Evolutionary conservation across 441 rosid genomes (phyloP).

Genomic region (Adansonia grandidieri): DNA sequence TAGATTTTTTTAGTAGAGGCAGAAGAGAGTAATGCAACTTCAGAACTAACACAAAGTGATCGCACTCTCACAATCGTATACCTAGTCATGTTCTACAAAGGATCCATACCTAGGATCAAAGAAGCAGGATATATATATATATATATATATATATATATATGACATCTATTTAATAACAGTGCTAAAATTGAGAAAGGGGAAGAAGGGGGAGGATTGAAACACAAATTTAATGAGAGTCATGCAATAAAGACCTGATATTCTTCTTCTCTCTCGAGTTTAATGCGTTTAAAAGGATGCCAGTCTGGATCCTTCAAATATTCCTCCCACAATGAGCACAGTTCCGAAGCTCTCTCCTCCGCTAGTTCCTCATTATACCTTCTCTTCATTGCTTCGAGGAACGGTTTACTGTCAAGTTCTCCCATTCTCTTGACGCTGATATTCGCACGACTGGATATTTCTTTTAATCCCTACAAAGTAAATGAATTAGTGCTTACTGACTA

Average conservation of each 20-base stretch:
- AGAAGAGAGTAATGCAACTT: not conserved
- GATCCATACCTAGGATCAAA: not conserved
- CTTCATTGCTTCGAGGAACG: conserved; percentile 81
- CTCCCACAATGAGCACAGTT: conserved; percentile 87
- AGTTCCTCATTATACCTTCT: conserved; percentile 65
- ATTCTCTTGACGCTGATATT: conserved; percentile 83
- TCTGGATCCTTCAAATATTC: conserved; percentile 94
- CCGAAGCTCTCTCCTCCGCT: conserved; percentile 75
- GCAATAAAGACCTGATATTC: conserved; percentile 35
- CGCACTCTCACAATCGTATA: not conserved
- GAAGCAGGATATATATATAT: not conserved
- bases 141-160: not conserved
- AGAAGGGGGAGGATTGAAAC: not conserved
- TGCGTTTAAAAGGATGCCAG: conserved; percentile 90
- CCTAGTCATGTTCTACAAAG: conserved; percentile 6
- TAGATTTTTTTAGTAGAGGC: too few relatives aligned
- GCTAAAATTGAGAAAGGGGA: not conserved
- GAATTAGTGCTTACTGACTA: conserved; percentile 18
- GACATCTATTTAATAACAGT: not conserved
- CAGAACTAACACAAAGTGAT: not conserved
- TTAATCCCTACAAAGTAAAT: conserved; percentile 48
- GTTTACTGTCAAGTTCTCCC: conserved; percentile 87
- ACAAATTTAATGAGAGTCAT: not conserved
- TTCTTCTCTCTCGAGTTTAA: conserved; percentile 46
- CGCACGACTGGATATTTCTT: conserved; percentile 44